Conservation (phyloP, 1,139 yeast species). For the Nakaseomyces glabratus region DNA sequence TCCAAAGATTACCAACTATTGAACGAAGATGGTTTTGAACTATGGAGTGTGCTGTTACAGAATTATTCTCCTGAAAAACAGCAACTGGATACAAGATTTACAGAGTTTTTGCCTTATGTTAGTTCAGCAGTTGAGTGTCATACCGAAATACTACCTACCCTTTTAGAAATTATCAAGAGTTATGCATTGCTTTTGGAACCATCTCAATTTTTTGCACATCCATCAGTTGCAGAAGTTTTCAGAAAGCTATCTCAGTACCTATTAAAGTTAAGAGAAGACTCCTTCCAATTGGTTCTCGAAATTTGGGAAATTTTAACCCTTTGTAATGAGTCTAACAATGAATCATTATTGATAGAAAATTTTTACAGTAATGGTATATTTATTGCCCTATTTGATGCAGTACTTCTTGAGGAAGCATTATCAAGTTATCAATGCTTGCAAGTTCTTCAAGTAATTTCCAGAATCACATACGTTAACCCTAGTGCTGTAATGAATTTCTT, state of each 20-base stretch:
- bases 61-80: slow-evolving; percentile 33
- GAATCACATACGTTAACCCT: slow-evolving; percentile 44
- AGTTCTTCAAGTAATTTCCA: slow-evolving; percentile 44
- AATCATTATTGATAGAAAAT: slow-evolving; percentile 19
- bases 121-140: slow-evolving; percentile 44
- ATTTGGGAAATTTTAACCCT: slow-evolving; percentile 45
- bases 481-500: slow-evolving; percentile 38
- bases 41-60: slow-evolving; percentile 69
- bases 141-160: slow-evolving; percentile 68
- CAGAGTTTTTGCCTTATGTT: slow-evolving; percentile 30
- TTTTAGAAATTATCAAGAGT: slow-evolving; percentile 61
- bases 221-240: slow-evolving; percentile 38
- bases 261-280: slow-evolving; percentile 59
- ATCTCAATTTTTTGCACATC: slow-evolving; percentile 35
- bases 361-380: slow-evolving; percentile 24
- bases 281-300: slow-evolving; percentile 49
- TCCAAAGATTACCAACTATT: slow-evolving; percentile 55
- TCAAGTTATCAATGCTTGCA: slow-evolving; percentile 37
- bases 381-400: slow-evolving; percentile 21
- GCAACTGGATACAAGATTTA: slow-evolving; percentile 21
- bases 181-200: slow-evolving; percentile 52
- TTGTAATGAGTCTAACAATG: slow-evolving; percentile 21
- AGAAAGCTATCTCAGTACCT: slow-evolving; percentile 48
- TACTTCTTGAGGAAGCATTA: slow-evolving; percentile 26
- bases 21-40: slow-evolving; percentile 79